Percentiles rank a stretch among this genome's conserved stretches.
Evolutionary conservation across 1,139 yeast genomes (phyloP).

Genomic region (Kodamaea ohmeri): DNA sequence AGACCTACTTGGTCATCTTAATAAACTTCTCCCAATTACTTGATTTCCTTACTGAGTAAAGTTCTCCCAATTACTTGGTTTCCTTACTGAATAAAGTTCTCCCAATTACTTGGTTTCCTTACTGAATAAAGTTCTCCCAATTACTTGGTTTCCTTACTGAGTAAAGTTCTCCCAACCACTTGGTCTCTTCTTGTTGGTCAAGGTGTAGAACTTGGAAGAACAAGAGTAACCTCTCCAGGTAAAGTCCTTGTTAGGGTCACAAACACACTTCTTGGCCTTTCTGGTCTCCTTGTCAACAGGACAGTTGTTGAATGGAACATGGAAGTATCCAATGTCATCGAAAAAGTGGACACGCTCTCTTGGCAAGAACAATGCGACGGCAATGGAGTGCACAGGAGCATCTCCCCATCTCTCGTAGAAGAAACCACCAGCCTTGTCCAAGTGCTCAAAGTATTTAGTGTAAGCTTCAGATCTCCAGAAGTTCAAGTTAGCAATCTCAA

Average conservation of each 20-base stretch:
- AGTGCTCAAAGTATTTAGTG: conserved; percentile 60
- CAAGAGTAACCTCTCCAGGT: conserved; percentile 88
- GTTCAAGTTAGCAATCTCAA: conserved; percentile 72
- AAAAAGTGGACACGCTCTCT: conserved; percentile 70
- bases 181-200: conserved; percentile 64
- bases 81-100: no score
- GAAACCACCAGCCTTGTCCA: conserved; percentile 82
- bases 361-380: conserved; percentile 72
- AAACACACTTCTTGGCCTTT: conserved; percentile 58
- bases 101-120: no score
- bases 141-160: no score
- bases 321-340: conserved; percentile 81
- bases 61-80: no score
- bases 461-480: conserved; percentile 77
- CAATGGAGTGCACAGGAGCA: conserved; percentile 87
- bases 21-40: no score
- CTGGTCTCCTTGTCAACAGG: conserved; percentile 62
- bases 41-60: no score
- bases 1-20: no score
- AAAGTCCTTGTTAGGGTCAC: conserved; percentile 74
- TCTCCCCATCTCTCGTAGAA: conserved; percentile 94
- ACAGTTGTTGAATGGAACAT: conserved; percentile 75
- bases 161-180: conserved; percentile 67
- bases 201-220: conserved; percentile 66
- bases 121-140: no score